Conservation (phyloP, 2,329 filamentous ascomycete species). For the Epichloe sp. region DNA sequence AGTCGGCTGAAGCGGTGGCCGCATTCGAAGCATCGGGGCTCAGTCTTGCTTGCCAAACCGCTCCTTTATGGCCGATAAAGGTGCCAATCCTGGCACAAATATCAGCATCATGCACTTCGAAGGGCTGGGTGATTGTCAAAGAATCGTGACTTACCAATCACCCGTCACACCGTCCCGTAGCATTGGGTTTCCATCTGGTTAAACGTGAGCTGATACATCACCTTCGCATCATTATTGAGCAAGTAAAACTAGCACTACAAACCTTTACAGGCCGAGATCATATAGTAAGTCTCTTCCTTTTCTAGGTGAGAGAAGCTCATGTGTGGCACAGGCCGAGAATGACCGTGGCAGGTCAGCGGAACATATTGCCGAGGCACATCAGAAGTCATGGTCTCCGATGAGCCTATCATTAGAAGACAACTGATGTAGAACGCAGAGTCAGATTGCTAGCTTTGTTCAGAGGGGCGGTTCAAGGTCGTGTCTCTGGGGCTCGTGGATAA, state of each 20-base stretch:
- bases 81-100: conserved; percentile 71
- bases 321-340: conserved; percentile 84
- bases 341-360: conserved; percentile 85
- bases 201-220: background rate
- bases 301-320: conserved; percentile 77
- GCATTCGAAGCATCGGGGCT: conserved; percentile 79
- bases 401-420: background rate
- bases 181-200: conserved; percentile 89
- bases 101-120: background rate
- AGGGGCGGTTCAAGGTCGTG: background rate
- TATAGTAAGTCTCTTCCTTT: conserved; percentile 74
- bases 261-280: conserved; percentile 92
- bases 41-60: conserved; percentile 89
- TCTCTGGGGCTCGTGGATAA: background rate
- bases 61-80: conserved; percentile 95
- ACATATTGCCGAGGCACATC: conserved; percentile 49
- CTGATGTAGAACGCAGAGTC: background rate
- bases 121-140: background rate
- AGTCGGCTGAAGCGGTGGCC: conserved; percentile 90
- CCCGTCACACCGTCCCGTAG: conserved; percentile 91
- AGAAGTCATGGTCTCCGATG: conserved; percentile 17
- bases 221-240: conserved; percentile 13
- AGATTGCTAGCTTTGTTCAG: background rate
- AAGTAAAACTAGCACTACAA: conserved; percentile 8
- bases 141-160: conserved; percentile 52